A percentile compares a stretch with the other conserved stretches of the same genome.
phyloP scores from a whole-genome alignment of 2,329 filamentous ascomycete genomes.

The Trichoderma lentiforme region DNA sequence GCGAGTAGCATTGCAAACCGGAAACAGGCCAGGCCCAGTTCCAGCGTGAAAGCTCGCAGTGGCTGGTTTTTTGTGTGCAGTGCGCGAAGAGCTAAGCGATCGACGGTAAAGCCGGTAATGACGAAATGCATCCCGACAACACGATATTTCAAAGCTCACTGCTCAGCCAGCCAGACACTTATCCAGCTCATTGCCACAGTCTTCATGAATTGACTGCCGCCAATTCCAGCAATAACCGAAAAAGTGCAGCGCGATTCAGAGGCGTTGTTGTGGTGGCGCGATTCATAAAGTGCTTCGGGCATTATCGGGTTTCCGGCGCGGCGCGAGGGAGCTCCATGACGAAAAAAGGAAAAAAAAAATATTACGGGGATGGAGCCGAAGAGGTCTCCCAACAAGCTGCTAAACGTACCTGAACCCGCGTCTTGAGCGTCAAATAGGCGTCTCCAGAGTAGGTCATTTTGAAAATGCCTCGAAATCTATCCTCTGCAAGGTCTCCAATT shows the following conservation, averaged over 20 bases:
- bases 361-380: conserved; percentile 14
- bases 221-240: neutral
- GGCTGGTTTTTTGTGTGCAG: neutral
- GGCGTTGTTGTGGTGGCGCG: conserved; percentile 8
- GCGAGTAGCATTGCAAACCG: neutral
- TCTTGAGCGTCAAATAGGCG: conserved; percentile 91
- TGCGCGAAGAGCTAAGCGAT: conserved; percentile 6
- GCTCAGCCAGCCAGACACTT: conserved; percentile 5
- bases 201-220: neutral
- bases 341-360: neutral
- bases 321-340: conserved; percentile 16
- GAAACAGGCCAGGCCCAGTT: neutral
- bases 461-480: conserved; percentile 96
- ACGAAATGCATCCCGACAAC: neutral
- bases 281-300: conserved; percentile 19
- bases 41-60: neutral
- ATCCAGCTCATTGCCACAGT: conserved; percentile 2
- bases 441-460: conserved; percentile 98
- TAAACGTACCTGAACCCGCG: conserved; percentile 77
- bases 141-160: neutral
- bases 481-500: conserved; percentile 95
- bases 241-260: neutral
- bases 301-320: conserved; percentile 21
- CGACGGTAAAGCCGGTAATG: conserved; percentile 1
- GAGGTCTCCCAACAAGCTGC: conserved; percentile 4